A percentile compares a stretch with the other conserved stretches of the same genome.
Conservation (phyloP, 768 basidiomycete species). For the Neoboletus brunneissimus region DNA sequence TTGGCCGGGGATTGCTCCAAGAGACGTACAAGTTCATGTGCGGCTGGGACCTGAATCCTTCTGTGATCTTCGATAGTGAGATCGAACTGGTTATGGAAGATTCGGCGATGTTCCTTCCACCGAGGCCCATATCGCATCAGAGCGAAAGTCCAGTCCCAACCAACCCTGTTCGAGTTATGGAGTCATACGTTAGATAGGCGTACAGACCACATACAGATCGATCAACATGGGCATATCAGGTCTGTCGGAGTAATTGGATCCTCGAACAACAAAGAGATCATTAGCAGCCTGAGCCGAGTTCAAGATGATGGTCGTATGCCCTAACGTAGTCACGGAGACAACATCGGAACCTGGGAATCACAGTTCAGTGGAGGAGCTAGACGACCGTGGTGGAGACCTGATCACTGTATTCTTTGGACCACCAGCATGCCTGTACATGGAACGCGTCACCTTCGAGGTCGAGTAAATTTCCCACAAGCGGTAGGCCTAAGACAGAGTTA, state of each 20-base stretch:
- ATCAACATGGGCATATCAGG: slow-evolving; percentile 3
- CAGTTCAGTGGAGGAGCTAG: not conserved
- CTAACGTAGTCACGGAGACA: slow-evolving; percentile 2
- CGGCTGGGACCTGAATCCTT: slow-evolving; percentile 1
- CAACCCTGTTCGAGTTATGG: not conserved
- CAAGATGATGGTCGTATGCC: slow-evolving; percentile 2
- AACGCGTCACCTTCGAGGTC: not conserved
- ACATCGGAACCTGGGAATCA: not conserved
- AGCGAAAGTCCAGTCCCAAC: slow-evolving; percentile 6
- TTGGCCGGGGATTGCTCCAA: not conserved
- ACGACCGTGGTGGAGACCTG: not conserved
- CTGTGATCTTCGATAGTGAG: slow-evolving; percentile 3
- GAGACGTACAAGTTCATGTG: not conserved
- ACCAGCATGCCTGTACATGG: not conserved
- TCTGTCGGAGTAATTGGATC: slow-evolving; percentile 4
- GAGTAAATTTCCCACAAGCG: not conserved
- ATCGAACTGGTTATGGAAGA: slow-evolving; percentile 5
- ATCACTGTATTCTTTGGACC: slow-evolving; percentile 1
- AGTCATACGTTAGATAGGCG: not conserved
- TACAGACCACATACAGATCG: not conserved
- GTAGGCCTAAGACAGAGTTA: not conserved
- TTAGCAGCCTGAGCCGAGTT: slow-evolving; percentile 1
- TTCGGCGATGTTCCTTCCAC: slow-evolving; percentile 6
- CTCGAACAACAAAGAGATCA: slow-evolving; percentile 2
- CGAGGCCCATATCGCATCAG: slow-evolving; percentile 1